Evolutionary conservation across 2,329 filamentous ascomycete genomes (phyloP), one percentile per base, ranked within the genome.

Genomic region (Colletotrichum liriopes): DNA sequence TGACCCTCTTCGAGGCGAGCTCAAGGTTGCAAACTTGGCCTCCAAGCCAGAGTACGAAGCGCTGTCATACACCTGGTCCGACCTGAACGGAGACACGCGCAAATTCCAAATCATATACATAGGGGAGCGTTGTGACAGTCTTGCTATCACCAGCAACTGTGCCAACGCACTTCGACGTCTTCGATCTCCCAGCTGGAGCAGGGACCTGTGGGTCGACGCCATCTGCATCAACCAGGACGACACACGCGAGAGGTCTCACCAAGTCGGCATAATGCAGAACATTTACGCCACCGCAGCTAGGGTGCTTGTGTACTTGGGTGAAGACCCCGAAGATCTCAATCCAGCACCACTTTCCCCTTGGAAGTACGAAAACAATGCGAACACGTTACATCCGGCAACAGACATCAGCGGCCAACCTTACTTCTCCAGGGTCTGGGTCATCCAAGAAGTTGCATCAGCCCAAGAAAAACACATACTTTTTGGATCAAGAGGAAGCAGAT

Each of bases 231-330:
- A 75, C 52, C 75, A 76, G 26, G 18, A 58, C 1, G 64, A 73
- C 14, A n/a, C 62, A 5, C 32, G 39, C 1, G 75, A 77, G 51
- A 69, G 74, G 4, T 64, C 70, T 1, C 55, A 69, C 12, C 75
- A 77, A 45, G 75, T 77, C 2, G 71, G 72, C 3, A 65, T 75
- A 11, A 77, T 77, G 75, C 72, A 69, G 0, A 59, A 67, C n/a
- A 77, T 77, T 2, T 77, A 74, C 26, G 70, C 70, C 8, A 68
- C 56, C 16, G 65, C 70, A 3, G 9, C 11, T 0, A 32, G 32
- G 6, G 65, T 65, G 18, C 20, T 65, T 7, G 55, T 72, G 1
- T 72, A 69, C n/a, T 11, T 69, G 3, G 65, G 59, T 1, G 65
- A 72, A 23, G 52, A 55, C 11, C 9, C 41, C 3, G 35, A 23